phyloP scores from a whole-genome alignment of 1,139 yeast species.

The Debaryomycetaceae sp. region DNA sequence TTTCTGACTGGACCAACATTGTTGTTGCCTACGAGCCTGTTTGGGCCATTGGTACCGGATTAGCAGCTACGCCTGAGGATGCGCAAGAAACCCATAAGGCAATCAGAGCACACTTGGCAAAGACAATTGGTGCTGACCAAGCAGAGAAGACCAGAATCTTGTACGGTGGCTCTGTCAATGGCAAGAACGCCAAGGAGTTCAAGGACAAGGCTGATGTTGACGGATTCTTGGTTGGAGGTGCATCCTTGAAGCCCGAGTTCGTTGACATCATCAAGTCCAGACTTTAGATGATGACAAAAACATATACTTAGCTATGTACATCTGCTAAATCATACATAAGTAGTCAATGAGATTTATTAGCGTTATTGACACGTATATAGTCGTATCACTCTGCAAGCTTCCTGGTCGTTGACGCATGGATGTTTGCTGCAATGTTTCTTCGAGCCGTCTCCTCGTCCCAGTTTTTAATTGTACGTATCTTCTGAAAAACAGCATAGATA shows the following conservation, averaged over 20 bases:
- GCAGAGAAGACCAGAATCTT: constrained; percentile 84
- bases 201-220: constrained; percentile 92
- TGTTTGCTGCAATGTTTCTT: not conserved
- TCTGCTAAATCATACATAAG: not conserved
- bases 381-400: no score
- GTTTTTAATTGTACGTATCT: constrained; percentile 10
- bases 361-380: not conserved
- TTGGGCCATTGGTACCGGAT: constrained; percentile 99
- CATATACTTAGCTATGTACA: not conserved
- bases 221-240: constrained; percentile 99
- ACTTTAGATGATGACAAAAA: constrained; percentile 43
- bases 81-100: constrained; percentile 93
- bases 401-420: not conserved
- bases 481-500: constrained; percentile 16
- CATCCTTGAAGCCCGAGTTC: constrained; percentile 97
- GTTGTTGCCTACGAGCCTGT: constrained; percentile 99
- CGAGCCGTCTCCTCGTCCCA: constrained; percentile 10
- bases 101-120: constrained; percentile 78
- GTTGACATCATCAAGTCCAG: constrained; percentile 93
- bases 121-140: constrained; percentile 72
- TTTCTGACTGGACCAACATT: constrained; percentile 86
- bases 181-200: constrained; percentile 87
- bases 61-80: constrained; percentile 97
- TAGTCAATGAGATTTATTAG: not conserved
- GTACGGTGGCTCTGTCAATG: constrained; percentile 99